Percentiles rank a stretch among this genome's conserved stretches.
These are phyloP conservation scores for Quercus ilex DNA, from an alignment of 306 rosid species.

Conservation along the genomic window DNA sequence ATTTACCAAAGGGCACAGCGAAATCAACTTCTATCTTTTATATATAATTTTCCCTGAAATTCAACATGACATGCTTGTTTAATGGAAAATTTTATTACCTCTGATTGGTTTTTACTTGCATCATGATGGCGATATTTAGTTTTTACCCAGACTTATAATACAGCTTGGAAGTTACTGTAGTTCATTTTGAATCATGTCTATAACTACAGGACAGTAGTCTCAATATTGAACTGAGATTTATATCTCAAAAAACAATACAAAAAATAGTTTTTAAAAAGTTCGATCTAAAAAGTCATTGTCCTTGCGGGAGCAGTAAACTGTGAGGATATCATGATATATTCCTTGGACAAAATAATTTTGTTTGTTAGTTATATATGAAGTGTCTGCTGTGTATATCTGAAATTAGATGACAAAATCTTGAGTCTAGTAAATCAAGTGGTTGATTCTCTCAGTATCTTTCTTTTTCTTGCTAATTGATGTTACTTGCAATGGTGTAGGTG, in stretches of 20 bases:
- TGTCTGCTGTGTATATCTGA: neutral
- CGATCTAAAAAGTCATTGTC: neutral
- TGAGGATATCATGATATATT: neutral
- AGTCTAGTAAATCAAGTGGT: neutral
- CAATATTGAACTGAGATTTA: neutral
- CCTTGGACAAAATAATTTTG: neutral
- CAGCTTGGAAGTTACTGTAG: neutral
- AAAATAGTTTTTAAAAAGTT: neutral
- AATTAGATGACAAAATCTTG: neutral
- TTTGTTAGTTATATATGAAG: neutral
- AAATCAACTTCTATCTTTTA: neutral
- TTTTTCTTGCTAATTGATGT: neutral
- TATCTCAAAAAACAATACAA: neutral
- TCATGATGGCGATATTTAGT: neutral
- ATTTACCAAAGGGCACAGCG: neutral
- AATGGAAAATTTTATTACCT: neutral
- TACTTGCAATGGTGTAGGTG: slow-evolving; percentile 41
- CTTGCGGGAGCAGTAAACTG: neutral
- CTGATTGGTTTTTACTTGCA: neutral
- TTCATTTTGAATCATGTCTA: neutral
- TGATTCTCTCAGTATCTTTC: neutral
- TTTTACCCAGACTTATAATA: neutral
- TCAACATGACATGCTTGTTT: neutral
- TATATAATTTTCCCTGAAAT: neutral
- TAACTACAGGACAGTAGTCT: neutral